Base-by-base conservation (phyloP, 176 grass and related monocot genomes). In the Avena sativa region DNA sequence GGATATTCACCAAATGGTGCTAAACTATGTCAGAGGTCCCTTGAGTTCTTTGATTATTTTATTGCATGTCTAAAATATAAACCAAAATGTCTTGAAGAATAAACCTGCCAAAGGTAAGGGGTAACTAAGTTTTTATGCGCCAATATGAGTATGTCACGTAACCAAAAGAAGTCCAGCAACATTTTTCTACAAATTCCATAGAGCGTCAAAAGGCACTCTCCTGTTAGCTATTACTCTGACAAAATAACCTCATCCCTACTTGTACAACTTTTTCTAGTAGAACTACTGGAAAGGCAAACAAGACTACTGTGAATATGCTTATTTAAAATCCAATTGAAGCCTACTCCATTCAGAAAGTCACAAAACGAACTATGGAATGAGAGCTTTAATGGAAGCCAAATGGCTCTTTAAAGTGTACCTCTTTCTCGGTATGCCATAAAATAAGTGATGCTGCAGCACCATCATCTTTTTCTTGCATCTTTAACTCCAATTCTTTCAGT, bases 341-440 rank as follows among this genome's bases (percentile, higher is more conserved):
- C 69, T 43, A 40, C 4, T 56, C 23, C 28, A n/a, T 74, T 59
- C 53, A 84, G 69, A 28, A 83, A 55, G 51, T 23, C 67, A 26
- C 21, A 46, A 3, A 11, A 11, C 28, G 32, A 38, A 65, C 49
- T 28, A 75, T 50, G 71, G 46, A 49, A 75, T 9, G 15, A 51
- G 5, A 53, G 69, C 64, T 53, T 38, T 19, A 67, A 69, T 10
- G n/a, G 6, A 73, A 60, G 38, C 1, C 38, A 5, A 30, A 86
- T 6, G 21, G 8, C 16, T 8, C 46, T 80, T 62, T 46, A 92
- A 87, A 25, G 55, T 13, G 4, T 98, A 98, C 93, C 95, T 92
- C 90, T 60, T 90, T 98, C 76, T 87, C 79, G 71, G 81, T 85
- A 50, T 73, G 63, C 95, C 88, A 95, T 49, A 59, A 88, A 80